Evolutionary conservation across 1,284 basidiomycete genomes (phyloP).

Genomic region (Papiliotrema flavescens): DNA sequence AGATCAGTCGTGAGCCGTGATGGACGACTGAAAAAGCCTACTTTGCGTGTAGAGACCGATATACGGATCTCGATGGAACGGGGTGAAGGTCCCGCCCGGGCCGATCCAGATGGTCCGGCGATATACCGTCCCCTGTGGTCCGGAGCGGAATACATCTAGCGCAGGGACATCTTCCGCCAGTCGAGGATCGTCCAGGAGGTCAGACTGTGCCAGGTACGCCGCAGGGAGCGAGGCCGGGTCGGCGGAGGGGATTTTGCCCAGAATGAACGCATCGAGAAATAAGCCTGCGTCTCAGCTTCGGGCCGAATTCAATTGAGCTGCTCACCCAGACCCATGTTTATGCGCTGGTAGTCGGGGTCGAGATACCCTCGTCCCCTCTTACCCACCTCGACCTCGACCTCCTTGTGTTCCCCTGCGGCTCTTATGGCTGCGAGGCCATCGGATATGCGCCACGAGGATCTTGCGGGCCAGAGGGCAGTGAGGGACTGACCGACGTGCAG

Average conservation of each 20-base stretch:
- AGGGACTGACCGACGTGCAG: conserved; percentile 24
- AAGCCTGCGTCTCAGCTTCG: conserved; percentile 23
- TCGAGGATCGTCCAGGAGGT: conserved; percentile 25
- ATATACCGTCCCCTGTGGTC: conserved; percentile 27
- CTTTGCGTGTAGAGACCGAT: conserved; percentile 42
- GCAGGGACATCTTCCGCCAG: conserved; percentile 19
- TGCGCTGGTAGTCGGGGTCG: conserved; percentile 31
- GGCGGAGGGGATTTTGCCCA: conserved; percentile 31
- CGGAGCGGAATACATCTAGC: conserved; percentile 28
- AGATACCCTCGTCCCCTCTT: conserved; percentile 37
- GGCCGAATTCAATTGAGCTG: not conserved
- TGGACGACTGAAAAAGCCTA: conserved; percentile 7
- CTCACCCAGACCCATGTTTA: conserved; percentile 40
- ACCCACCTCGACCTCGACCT: conserved; percentile 41
- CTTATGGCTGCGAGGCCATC: conserved; percentile 15
- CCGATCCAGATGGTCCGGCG: conserved; percentile 43
- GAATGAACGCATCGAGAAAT: conserved; percentile 44
- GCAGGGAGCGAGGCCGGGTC: conserved; percentile 22
- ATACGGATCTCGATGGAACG: conserved; percentile 45
- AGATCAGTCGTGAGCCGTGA: not conserved
- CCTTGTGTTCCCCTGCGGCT: conserved; percentile 24
- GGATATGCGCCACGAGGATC: conserved; percentile 59
- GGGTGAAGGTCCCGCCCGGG: conserved; percentile 36
- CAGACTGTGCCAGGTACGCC: conserved; percentile 45
- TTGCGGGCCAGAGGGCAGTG: conserved; percentile 22